Evolutionary conservation across 306 rosid genomes (phyloP), one percentile per base, ranked within the genome.

Genomic region (Alnus rubra): DNA sequence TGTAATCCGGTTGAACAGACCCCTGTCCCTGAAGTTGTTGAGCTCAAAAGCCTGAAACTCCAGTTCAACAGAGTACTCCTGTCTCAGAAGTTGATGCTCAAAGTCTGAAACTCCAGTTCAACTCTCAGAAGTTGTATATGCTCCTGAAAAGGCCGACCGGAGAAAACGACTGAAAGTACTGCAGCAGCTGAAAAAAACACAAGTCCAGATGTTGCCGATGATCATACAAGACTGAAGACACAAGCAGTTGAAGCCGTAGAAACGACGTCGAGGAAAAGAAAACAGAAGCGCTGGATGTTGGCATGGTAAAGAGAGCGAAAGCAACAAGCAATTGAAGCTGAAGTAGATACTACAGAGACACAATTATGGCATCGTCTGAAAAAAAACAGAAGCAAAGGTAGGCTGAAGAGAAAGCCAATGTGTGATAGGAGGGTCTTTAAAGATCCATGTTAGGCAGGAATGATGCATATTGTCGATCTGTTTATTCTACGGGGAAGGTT

Each of bases 161-260:
- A 82, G 79, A 80, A 73, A 64, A 39, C 79, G 37, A 62, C 71
- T 44, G 76, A 78, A 60, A 84, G 53, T n/a, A 74, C 65, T 47
- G 23, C 10, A 59, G 15, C 31, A 49, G 65, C 19, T 28, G 37
- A 10, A 0, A 59, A 59, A 59, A 28, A 68, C 7, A 9, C 16
- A 68, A 42, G 33, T 3, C 12, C 50, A 2, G 15, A 68, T 18
- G 72, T 42, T 23, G 50, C 14, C 1, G 49, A 18, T 7, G 37
- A 13, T 9, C 64, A 4, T 19, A 23, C 7, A 11, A 58, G 35
- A 2, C 37, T 58, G 77, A 56, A 55, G n/a, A 11, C 16, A 16
- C 33, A 42, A 19, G 53, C 48, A 33, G 18, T 33, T 37, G 63
- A 52, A 28, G 11, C 50, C 53, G 28, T 45, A 23, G 18, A 52